Evolutionary conservation across 2,329 filamentous ascomycete genomes (phyloP).

Genomic region (Amphichorda felina): DNA sequence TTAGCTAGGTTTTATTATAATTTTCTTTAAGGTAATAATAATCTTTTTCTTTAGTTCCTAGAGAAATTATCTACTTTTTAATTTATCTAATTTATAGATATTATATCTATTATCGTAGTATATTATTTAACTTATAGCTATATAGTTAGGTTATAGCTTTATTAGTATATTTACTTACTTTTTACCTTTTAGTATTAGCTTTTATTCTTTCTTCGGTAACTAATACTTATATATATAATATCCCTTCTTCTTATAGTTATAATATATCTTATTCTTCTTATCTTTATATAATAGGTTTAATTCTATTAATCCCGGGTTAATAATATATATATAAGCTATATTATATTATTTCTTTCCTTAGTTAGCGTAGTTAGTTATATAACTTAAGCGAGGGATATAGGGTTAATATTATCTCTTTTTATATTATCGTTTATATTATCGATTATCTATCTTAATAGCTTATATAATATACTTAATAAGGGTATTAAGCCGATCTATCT

Average conservation of each 20-base stretch:
- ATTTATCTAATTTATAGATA: background rate
- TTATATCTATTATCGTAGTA: background rate
- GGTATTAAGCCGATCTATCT: background rate
- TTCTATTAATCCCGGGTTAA: background rate
- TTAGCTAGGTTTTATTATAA: background rate
- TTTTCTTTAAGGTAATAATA: background rate
- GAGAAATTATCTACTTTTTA: background rate
- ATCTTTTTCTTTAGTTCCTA: too few relatives aligned
- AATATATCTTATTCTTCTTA: background rate
- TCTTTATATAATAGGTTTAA: background rate
- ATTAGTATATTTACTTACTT: background rate
- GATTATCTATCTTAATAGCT: background rate
- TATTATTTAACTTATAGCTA: background rate
- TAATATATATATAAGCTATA: background rate
- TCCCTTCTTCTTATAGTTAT: conserved; percentile 1
- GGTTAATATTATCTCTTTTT: background rate
- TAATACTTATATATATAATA: background rate
- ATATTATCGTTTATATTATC: background rate
- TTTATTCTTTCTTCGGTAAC: background rate
- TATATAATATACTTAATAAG: background rate
- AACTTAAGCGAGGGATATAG: background rate
- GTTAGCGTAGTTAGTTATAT: background rate
- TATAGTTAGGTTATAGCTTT: background rate
- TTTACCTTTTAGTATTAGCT: background rate
- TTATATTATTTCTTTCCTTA: background rate